Base-by-base conservation (phyloP, 2,329 filamentous ascomycete genomes). In the Capronia coronata region DNA sequence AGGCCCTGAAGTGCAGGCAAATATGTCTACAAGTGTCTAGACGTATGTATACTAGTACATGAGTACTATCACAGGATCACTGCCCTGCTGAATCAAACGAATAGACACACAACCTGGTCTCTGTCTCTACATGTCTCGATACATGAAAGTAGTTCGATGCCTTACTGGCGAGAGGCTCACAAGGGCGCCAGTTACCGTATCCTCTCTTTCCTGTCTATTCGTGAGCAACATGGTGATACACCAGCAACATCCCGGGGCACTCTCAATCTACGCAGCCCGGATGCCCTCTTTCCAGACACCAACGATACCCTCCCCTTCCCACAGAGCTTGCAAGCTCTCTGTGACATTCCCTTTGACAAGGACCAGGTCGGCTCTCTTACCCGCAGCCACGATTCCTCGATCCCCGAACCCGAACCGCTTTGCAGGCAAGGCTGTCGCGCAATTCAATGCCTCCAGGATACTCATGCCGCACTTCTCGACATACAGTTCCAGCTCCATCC, bases 401-500 rank as follows among this genome's bases (percentile, higher is more conserved):
- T 66, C 63, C 23, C 42, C 14, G 35, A 64, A 63, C 2, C 58
- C 55, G 46, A 63, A 64, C 34, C 52, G 45, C 40, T 44, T 55
- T 2, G 64, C 64, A 2, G 61, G 49, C 10, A 59, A 38, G 22
- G 27, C 50, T 1, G 64, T 67, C 8, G 62, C 64, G 9, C 61
- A 56, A 9, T 47, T 49, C 34, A 65, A 49, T 2, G 58, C 64
- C 42, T 65, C 63, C 2, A 51, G 38, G 11, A 48, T 41, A 14
- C 51, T 59, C 30, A 65, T 49, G 7, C 63, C 64, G 39, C 58
- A 60, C 29, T 56, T 58, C 11, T 61, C 54, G 8, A 64, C 61
- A 23, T 63, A 59, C 39, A 63, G 35, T 29, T 59, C 55, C 46
- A 65, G 42, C 49, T 65, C 59, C 43, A 61, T 47, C 55, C 65